Conservation (phyloP, 306 rosid species). For the Urtica urens region DNA sequence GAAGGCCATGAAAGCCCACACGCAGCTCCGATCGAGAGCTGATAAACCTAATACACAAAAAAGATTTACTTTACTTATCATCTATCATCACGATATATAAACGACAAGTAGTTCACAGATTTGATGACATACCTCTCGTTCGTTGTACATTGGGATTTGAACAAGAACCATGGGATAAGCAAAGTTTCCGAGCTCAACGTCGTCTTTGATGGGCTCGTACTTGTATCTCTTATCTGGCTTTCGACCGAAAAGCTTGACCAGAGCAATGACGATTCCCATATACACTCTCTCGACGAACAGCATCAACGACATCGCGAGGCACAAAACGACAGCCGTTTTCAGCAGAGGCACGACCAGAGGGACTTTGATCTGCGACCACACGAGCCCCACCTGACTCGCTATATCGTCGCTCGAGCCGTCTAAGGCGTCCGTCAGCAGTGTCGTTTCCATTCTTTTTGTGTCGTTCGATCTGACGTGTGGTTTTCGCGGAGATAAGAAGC, state of each 20-base stretch:
- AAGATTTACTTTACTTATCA: background rate
- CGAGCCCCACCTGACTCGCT: constrained; percentile 26
- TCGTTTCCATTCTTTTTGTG: constrained; percentile 35
- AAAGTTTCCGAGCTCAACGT: constrained; percentile 60
- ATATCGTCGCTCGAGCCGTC: constrained; percentile 40
- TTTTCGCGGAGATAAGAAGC: background rate
- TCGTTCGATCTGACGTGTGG: background rate
- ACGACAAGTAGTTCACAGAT: background rate
- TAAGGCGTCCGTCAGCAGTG: constrained; percentile 37
- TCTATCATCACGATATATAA: background rate
- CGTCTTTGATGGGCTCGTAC: constrained; percentile 68
- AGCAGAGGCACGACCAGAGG: constrained; percentile 63
- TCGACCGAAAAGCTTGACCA: constrained; percentile 43
- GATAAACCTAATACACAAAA: constrained; percentile 53
- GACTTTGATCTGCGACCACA: constrained; percentile 50
- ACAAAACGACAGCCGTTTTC: constrained; percentile 34
- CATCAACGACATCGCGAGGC: constrained; percentile 61
- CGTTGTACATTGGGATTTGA: constrained; percentile 90
- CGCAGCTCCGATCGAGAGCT: constrained; percentile 71
- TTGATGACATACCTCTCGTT: constrained; percentile 54
- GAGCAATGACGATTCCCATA: constrained; percentile 49
- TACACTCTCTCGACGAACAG: constrained; percentile 59
- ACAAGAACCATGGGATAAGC: constrained; percentile 64
- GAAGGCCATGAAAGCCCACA: constrained; percentile 92
- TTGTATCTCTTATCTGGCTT: constrained; percentile 70